Percentiles rank a stretch among this genome's conserved stretches.
Evolutionary conservation across 805 yeast species (phyloP).

Genomic region (Candida easanensis): DNA sequence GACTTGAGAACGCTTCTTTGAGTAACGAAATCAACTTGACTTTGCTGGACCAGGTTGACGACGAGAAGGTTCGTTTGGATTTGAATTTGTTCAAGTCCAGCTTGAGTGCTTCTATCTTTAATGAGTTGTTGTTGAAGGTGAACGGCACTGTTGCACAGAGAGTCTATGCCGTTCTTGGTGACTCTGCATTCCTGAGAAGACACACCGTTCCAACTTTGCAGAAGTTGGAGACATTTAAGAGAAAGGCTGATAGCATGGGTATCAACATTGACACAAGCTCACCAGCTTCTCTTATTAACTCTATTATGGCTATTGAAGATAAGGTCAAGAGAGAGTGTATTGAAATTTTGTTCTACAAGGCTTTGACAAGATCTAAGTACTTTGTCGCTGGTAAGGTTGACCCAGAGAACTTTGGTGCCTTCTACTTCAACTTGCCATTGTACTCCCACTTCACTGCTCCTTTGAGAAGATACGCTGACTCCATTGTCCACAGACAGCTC

Average conservation of each 20-base stretch:
- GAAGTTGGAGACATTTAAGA: slow-evolving; percentile 75
- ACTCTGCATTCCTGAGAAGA: slow-evolving; percentile 78
- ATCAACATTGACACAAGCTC: slow-evolving; percentile 70
- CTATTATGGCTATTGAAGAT: slow-evolving; percentile 64
- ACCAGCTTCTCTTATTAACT: slow-evolving; percentile 67
- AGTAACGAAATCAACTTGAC: slow-evolving; percentile 52
- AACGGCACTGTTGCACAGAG: slow-evolving; percentile 84
- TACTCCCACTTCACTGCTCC: slow-evolving; percentile 96
- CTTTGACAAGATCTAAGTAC: slow-evolving; percentile 83
- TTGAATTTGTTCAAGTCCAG: slow-evolving; percentile 69
- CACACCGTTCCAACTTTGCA: slow-evolving; percentile 81
- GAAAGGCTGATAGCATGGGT: slow-evolving; percentile 65
- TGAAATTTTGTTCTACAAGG: slow-evolving; percentile 76
- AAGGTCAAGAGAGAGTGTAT: slow-evolving; percentile 64
- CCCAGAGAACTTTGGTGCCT: slow-evolving; percentile 74
- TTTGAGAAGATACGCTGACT: slow-evolving; percentile 85
- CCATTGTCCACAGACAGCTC: slow-evolving; percentile 89
- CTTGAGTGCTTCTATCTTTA: slow-evolving; percentile 53
- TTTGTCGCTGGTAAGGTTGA: slow-evolving; percentile 86
- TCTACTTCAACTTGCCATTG: slow-evolving; percentile 75
- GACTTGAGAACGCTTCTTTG: slow-evolving; percentile 50
- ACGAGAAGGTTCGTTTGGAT: slow-evolving; percentile 70
- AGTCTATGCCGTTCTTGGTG: slow-evolving; percentile 73
- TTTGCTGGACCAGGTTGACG: slow-evolving; percentile 78
- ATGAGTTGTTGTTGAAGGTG: slow-evolving; percentile 77